Evolutionary conservation across 495 filamentous ascomycete genomes (phyloP).

Genomic region (Penicillium coffeae): DNA sequence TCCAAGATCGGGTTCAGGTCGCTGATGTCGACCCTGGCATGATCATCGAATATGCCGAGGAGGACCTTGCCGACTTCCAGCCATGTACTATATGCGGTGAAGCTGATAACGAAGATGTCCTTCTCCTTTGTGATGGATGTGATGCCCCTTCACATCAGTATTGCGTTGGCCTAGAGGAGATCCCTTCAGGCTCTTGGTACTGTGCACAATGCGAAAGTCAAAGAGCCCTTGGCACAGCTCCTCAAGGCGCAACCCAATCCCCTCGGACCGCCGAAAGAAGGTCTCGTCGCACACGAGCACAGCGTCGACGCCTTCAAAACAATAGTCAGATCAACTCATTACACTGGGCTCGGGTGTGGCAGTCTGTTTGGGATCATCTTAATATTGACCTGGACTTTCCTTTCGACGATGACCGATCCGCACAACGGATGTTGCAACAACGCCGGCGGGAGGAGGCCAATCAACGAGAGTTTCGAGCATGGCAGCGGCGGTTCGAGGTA

Average conservation of each 20-base stretch:
- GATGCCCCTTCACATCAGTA: slow-evolving; percentile 79
- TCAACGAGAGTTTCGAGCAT: slow-evolving; percentile 63
- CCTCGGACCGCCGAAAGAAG: slow-evolving; percentile 34
- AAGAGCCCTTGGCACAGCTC: slow-evolving; percentile 39
- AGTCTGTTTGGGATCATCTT: slow-evolving; percentile 59
- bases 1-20: slow-evolving; percentile 85
- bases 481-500: slow-evolving; percentile 76
- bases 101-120: slow-evolving; percentile 69
- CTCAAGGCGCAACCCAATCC: slow-evolving; percentile 27
- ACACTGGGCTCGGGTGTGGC: slow-evolving; percentile 66
- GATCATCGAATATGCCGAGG: slow-evolving; percentile 69
- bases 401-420: slow-evolving; percentile 67
- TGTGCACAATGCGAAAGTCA: slow-evolving; percentile 69
- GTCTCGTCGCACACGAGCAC: slow-evolving; percentile 48
- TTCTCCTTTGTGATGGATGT: slow-evolving; percentile 86
- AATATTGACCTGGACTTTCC: slow-evolving; percentile 86
- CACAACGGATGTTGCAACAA: slow-evolving; percentile 46
- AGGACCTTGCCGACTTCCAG: slow-evolving; percentile 55
- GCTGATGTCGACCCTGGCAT: slow-evolving; percentile 81
- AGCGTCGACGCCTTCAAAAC: slow-evolving; percentile 41
- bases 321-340: slow-evolving; percentile 44
- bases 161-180: slow-evolving; percentile 72
- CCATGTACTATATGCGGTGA: slow-evolving; percentile 80
- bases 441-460: slow-evolving; percentile 58
- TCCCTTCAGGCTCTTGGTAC: slow-evolving; percentile 78